A percentile compares a stretch with the other conserved stretches of the same genome.
Evolutionary conservation across 164 flowering plant species (phyloP).

Genomic region (Stephania cephalantha): DNA sequence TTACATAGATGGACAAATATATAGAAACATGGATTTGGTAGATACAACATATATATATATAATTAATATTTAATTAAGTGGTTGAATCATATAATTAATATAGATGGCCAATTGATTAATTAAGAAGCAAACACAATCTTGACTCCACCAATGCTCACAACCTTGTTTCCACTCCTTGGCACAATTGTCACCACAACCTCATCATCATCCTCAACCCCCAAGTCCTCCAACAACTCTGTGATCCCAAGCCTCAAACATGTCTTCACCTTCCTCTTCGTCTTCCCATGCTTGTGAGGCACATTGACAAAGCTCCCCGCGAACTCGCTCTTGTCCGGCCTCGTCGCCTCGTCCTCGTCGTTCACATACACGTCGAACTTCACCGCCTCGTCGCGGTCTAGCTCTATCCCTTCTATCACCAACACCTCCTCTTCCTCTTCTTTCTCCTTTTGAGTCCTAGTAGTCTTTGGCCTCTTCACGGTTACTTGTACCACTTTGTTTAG

Average conservation of each 20-base stretch:
- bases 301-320: conserved; percentile 34
- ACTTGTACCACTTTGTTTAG: conserved; percentile 14
- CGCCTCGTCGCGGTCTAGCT: neutral
- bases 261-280: conserved; percentile 9
- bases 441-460: conserved; percentile 16
- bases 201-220: conserved; percentile 18
- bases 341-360: conserved; percentile 27
- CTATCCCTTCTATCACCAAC: conserved; percentile 20
- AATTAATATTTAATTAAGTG: too few relatives aligned
- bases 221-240: conserved; percentile 23
- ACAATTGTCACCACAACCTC: conserved; percentile 13
- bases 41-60: too few relatives aligned
- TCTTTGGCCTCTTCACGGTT: conserved; percentile 23
- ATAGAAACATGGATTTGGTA: too few relatives aligned
- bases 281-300: conserved; percentile 18
- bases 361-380: conserved; percentile 36
- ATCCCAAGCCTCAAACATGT: conserved; percentile 23
- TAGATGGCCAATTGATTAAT: too few relatives aligned
- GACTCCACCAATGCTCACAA: conserved; percentile 11
- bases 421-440: conserved; percentile 33
- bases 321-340: conserved; percentile 17
- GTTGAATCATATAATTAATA: neutral
- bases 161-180: conserved; percentile 8
- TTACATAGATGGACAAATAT: too few relatives aligned
- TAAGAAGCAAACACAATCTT: neutral